phyloP scores from a whole-genome alignment of 2,329 filamentous ascomycete species.

The Cladosporium colombiae region DNA sequence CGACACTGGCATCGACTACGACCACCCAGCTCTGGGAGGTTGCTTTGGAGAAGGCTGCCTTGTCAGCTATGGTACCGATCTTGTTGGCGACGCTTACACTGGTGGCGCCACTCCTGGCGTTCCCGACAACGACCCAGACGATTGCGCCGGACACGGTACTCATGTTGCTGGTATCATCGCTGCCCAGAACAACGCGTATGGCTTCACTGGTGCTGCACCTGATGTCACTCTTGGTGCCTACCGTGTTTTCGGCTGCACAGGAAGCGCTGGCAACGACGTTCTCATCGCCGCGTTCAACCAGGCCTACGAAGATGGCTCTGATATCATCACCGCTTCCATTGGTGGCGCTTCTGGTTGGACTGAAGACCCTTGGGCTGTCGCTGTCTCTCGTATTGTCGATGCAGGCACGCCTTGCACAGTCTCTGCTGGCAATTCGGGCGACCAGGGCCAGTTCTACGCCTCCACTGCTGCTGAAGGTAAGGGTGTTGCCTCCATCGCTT shows the following conservation, averaged over 20 bases:
- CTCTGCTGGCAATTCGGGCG: slow-evolving; percentile 55
- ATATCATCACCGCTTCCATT: slow-evolving; percentile 43
- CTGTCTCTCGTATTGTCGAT: slow-evolving; percentile 46
- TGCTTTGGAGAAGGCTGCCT: slow-evolving; percentile 63
- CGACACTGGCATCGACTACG: slow-evolving; percentile 58
- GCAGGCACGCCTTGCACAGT: slow-evolving; percentile 54
- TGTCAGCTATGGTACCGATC: slow-evolving; percentile 59
- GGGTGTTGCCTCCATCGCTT: slow-evolving; percentile 49
- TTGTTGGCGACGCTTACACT: slow-evolving; percentile 55
- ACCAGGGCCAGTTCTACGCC: slow-evolving; percentile 51
- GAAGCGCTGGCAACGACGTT: slow-evolving; percentile 55
- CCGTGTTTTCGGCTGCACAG: slow-evolving; percentile 59
- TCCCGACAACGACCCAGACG: slow-evolving; percentile 55
- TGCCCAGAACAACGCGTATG: slow-evolving; percentile 55
- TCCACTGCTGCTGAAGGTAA: slow-evolving; percentile 45
- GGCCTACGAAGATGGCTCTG: slow-evolving; percentile 56
- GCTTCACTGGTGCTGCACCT: slow-evolving; percentile 60
- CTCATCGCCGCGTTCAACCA: slow-evolving; percentile 61
- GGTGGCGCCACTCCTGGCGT: slow-evolving; percentile 40
- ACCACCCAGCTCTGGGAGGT: slow-evolving; percentile 63
- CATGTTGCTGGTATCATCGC: slow-evolving; percentile 65
- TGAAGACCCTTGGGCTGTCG: slow-evolving; percentile 43
- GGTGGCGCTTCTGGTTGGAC: slow-evolving; percentile 39
- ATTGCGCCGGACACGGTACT: slow-evolving; percentile 61
- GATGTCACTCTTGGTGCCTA: slow-evolving; percentile 59